Evolutionary conservation across 2,329 filamentous ascomycete species (phyloP).

Genomic region (Ascocoryne sarcoides): DNA sequence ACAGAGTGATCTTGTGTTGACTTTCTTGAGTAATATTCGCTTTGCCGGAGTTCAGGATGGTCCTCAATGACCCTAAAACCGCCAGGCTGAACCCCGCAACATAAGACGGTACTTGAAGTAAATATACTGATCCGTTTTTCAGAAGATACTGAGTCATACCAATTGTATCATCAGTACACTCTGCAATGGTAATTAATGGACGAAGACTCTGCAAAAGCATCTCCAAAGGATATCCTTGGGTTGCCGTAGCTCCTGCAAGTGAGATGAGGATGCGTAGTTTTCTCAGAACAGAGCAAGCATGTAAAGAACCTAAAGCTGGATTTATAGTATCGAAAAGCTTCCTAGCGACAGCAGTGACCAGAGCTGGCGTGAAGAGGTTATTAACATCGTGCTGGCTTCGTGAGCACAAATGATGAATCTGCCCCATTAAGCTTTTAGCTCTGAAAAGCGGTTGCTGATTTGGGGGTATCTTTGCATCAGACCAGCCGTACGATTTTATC

Average conservation of each 20-base stretch:
- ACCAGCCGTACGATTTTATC: slow-evolving; percentile 63
- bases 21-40: slow-evolving; percentile 78
- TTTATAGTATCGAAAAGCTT: slow-evolving; percentile 74
- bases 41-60: slow-evolving; percentile 66
- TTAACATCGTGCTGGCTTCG: slow-evolving; percentile 56
- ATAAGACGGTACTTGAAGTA: slow-evolving; percentile 62
- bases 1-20: slow-evolving; percentile 69
- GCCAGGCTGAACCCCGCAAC: slow-evolving; percentile 73
- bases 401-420: slow-evolving; percentile 70
- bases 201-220: slow-evolving; percentile 79
- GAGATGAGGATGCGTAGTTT: slow-evolving; percentile 77
- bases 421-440: slow-evolving; percentile 64
- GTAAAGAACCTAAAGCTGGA: slow-evolving; percentile 73
- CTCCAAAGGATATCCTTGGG: slow-evolving; percentile 74
- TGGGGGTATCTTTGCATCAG: slow-evolving; percentile 55
- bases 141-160: slow-evolving; percentile 82
- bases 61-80: slow-evolving; percentile 66
- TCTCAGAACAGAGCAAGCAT: slow-evolving; percentile 77
- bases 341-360: slow-evolving; percentile 67
- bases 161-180: slow-evolving; percentile 85
- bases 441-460: slow-evolving; percentile 85
- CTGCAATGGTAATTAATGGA: slow-evolving; percentile 69
- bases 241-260: slow-evolving; percentile 64
- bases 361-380: slow-evolving; percentile 65
- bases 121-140: slow-evolving; percentile 53